These are phyloP conservation scores for Ogataea philodendri DNA, from an alignment of 805 yeast species.

Conservation along the genomic window DNA sequence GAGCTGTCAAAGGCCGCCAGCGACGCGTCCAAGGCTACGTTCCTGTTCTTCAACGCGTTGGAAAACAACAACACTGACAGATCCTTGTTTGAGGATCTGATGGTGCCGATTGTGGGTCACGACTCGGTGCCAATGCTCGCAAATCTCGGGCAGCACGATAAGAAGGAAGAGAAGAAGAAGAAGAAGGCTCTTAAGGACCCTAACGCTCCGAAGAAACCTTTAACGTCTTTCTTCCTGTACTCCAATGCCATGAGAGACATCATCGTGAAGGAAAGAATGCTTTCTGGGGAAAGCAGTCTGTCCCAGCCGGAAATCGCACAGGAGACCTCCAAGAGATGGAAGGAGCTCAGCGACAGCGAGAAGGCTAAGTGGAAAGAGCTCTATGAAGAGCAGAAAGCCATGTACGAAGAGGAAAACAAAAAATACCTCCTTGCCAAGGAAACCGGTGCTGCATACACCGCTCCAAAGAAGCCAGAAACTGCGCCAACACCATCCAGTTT, in stretches of 20 bases:
- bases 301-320: constrained; percentile 76
- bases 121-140: constrained; percentile 20
- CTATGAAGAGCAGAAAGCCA: constrained; percentile 45
- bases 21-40: constrained; percentile 77
- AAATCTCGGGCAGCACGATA: constrained; percentile 32
- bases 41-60: constrained; percentile 66
- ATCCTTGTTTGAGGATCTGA: constrained; percentile 24
- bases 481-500: constrained; percentile 22
- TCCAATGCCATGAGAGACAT: constrained; percentile 70
- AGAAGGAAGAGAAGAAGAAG: constrained; percentile 47
- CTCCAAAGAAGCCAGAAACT: constrained; percentile 28
- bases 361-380: constrained; percentile 69
- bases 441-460: constrained; percentile 29
- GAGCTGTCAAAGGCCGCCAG: constrained; percentile 85
- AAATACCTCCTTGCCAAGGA: constrained; percentile 32
- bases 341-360: constrained; percentile 62
- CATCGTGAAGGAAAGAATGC: constrained; percentile 65
- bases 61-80: constrained; percentile 42
- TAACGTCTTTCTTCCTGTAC: constrained; percentile 81
- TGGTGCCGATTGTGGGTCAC: constrained; percentile 33
- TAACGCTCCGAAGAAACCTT: constrained; percentile 92
- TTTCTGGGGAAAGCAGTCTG: constrained; percentile 57
- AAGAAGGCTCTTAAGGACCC: constrained; percentile 66
- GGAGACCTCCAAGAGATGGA: constrained; percentile 79
- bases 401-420: constrained; percentile 32